phyloP scores from a whole-genome alignment of 192 early-diverging fungal genomes.

The Rhizophlyctis rosea region DNA sequence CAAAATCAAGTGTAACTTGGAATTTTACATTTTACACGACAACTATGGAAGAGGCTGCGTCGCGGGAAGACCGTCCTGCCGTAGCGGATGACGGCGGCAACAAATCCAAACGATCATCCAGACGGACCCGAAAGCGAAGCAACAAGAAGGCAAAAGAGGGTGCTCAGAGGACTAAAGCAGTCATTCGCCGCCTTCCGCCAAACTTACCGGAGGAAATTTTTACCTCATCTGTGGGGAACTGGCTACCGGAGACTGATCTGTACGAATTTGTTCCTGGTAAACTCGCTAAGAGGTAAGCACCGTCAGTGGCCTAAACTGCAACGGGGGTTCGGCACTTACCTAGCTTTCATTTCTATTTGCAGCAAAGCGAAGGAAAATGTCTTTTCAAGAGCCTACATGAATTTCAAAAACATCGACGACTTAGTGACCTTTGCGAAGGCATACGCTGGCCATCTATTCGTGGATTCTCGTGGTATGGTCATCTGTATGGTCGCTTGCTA shows the following conservation, averaged over 20 bases:
- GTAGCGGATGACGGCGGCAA: not conserved
- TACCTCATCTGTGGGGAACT: constrained; percentile 54
- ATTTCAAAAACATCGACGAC: constrained; percentile 65
- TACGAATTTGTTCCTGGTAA: constrained; percentile 65
- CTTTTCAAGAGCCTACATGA: constrained; percentile 73
- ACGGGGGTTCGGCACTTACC: not conserved
- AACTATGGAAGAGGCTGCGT: no score
- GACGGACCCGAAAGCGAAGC: not conserved
- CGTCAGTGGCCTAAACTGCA: not conserved
- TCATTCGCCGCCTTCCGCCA: constrained; percentile 74
- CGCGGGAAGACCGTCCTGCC: no score
- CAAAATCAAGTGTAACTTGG: no score
- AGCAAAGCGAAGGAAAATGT: constrained; percentile 71
- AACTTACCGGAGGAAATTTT: constrained; percentile 72
- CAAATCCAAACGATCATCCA: not conserved
- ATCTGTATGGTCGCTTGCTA: not conserved
- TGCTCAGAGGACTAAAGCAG: constrained; percentile 53
- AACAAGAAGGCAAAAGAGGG: constrained; percentile 17
- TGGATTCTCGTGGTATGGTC: constrained; percentile 57
- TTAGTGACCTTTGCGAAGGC: constrained; percentile 68
- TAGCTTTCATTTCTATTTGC: constrained; percentile 5
- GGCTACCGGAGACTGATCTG: constrained; percentile 50
- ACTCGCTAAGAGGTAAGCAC: constrained; percentile 65
- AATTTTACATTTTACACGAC: no score
- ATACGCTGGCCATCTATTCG: constrained; percentile 76